Evolutionary conservation across 2,329 filamentous ascomycete species (phyloP).

Genomic region (Fusarium falciforme): DNA sequence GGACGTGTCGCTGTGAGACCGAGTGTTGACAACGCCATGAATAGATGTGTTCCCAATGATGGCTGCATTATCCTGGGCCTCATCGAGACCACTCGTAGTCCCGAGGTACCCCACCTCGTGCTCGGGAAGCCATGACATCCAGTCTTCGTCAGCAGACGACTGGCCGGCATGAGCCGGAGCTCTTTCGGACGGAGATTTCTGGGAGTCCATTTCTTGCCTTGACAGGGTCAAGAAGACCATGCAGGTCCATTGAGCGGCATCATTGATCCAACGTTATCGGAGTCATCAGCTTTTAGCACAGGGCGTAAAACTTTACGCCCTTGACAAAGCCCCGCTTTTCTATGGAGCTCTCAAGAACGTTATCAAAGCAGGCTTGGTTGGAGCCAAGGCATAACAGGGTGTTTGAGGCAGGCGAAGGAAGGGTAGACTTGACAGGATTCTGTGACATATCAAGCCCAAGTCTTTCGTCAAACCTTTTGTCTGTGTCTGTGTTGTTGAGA

Average conservation of each 20-base stretch:
- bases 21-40: not conserved
- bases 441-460: not conserved
- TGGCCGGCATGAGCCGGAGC: not conserved
- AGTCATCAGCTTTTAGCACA: not conserved
- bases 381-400: not conserved
- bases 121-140: not conserved
- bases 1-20: not conserved
- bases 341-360: not conserved
- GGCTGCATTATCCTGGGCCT: not conserved
- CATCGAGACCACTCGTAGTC: not conserved
- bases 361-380: not conserved
- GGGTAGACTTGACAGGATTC: not conserved
- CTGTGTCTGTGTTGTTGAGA: not conserved
- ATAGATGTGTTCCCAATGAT: not conserved
- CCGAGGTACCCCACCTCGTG: not conserved
- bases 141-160: not conserved
- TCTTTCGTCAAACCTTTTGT: not conserved
- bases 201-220: not conserved
- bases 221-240: not conserved
- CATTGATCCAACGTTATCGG: not conserved
- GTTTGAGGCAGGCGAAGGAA: not conserved
- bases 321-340: not conserved
- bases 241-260: not conserved
- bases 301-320: not conserved
- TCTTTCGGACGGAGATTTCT: not conserved